Conservation (phyloP, 352 stramenopile genomes). For the Globisporangium viniferum region DNA sequence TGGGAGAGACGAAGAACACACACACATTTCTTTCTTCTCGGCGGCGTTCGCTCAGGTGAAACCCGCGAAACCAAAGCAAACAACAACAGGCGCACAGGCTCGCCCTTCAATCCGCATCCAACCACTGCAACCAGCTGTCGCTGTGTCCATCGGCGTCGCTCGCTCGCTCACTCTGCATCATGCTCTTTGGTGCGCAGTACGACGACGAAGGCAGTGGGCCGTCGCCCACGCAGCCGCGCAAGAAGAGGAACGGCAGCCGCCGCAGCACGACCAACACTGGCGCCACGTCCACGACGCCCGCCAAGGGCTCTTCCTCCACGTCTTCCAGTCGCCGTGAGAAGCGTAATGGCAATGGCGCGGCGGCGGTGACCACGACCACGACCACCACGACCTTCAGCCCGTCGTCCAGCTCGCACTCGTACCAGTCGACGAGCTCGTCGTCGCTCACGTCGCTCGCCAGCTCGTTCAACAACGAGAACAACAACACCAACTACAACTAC, state of each 20-base stretch:
- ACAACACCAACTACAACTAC: slow-evolving; percentile 6
- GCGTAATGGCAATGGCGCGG: background rate
- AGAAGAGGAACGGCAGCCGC: slow-evolving; percentile 25
- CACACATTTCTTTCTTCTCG: slow-evolving; percentile 2
- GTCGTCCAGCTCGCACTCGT: slow-evolving; percentile 16
- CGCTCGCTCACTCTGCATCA: slow-evolving; percentile 12
- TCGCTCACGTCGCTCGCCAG: slow-evolving; percentile 16
- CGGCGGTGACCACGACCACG: background rate
- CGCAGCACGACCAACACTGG: background rate
- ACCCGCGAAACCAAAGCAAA: background rate
- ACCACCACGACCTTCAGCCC: slow-evolving; percentile 12
- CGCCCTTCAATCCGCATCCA: background rate
- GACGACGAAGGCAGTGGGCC: slow-evolving; percentile 40
- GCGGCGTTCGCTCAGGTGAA: background rate
- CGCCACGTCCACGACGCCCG: slow-evolving; percentile 2
- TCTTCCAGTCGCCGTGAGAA: slow-evolving; percentile 3
- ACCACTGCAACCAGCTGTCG: background rate
- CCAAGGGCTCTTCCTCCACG: slow-evolving; percentile 1
- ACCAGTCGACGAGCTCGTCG: slow-evolving; percentile 24
- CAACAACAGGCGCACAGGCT: background rate
- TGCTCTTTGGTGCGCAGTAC: slow-evolving; percentile 56
- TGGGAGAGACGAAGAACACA: slow-evolving; percentile 10
- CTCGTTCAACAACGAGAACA: slow-evolving; percentile 19
- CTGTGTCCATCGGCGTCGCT: background rate
- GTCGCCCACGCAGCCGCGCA: slow-evolving; percentile 26